Evolutionary conservation across 2,329 filamentous ascomycete species (phyloP), one percentile per base, ranked within the genome.

Genomic region (Colletotrichum liriopes): DNA sequence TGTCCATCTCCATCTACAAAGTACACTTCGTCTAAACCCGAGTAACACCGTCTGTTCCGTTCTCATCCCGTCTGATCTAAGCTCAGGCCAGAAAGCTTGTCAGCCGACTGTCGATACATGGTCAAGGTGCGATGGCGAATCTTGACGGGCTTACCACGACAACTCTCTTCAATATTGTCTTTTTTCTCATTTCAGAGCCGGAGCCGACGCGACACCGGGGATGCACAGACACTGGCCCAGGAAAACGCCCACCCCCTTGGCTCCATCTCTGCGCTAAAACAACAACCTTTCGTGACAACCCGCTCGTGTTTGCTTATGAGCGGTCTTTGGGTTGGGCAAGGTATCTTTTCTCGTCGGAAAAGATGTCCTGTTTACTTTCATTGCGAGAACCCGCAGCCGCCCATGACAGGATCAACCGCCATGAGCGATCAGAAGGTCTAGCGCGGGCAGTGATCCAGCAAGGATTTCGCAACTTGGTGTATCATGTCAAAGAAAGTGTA

Each of bases 201-300:
- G 37, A 37, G 52, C 66, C 52, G 52, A 59, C 45, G 32, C 52
- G 58, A 49, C 58, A 63, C 16, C 14, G 26, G 18, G 32, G n/a
- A 37, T 29, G 49, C 49, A 63, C 29, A 62, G 37, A 9, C 23
- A 18, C 43, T 45, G 49, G 56, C 47, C 20, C 49, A 32, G 23
- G 26, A 14, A 51, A 26, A 55, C 39, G 65, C 37, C 18, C 45
- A n/a, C 47, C 23, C 39, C 29, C 29, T 52, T n/a, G 14, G 52
- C 35, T 20, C 23, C 32, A 18, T 37, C 14, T n/a, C 14, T 59
- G 45, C 32, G 45, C 43, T 60, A 43, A 67, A 61, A 39, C 12
- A 51, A 51, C 35, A 52, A 45, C 32, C 29, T 56, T 26, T 23
- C 18, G 41, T 35, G 37, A 32, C 35, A 37, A 23, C 26, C 14